phyloP scores from a whole-genome alignment of 83 land plant species.

The Diphasiastrum complanatum region DNA sequence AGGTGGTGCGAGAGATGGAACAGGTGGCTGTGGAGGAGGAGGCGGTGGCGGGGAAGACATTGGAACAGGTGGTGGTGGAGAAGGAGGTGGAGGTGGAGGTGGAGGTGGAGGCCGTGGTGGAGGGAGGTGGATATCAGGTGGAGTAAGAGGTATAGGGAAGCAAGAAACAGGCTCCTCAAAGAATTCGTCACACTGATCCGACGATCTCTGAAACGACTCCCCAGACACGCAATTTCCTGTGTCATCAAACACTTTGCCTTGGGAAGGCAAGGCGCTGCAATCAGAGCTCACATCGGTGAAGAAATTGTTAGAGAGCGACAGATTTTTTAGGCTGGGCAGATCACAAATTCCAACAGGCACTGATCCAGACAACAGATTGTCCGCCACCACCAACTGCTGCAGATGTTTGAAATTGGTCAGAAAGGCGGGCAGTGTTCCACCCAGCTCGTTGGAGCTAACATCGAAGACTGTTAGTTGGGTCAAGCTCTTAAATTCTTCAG shows the following conservation, averaged over 20 bases:
- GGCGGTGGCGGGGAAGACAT: conserved; percentile 1
- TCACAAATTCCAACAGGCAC: conserved; percentile 7
- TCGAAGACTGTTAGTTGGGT: conserved; percentile 1
- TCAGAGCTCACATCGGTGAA: conserved; percentile 1
- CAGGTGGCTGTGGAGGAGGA: conserved; percentile 1
- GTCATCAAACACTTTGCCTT: no score
- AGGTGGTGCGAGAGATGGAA: conserved; percentile 5
- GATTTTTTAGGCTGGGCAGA: conserved; percentile 6
- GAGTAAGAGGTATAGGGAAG: conserved; percentile 3
- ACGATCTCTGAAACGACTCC: neutral
- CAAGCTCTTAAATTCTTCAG: neutral
- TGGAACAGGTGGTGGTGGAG: conserved; percentile 1
- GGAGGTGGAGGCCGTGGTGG: conserved; percentile 1
- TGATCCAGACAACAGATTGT: conserved; percentile 4
- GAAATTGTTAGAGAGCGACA: conserved; percentile 6
- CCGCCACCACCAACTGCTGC: conserved; percentile 4
- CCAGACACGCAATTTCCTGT: conserved; percentile 3
- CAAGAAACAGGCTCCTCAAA: neutral
- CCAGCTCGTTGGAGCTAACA: conserved; percentile 1
- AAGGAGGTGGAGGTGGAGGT: neutral
- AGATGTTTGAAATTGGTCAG: neutral
- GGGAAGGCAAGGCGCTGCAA: neutral
- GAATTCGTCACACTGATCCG: neutral
- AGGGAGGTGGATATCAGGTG: neutral
- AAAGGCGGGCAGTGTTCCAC: conserved; percentile 2